Percentiles rank a stretch among this genome's conserved stretches.
These are phyloP conservation scores for Scutellaria barbata DNA, from an alignment of 257 asterid species.

Conservation along the genomic window DNA sequence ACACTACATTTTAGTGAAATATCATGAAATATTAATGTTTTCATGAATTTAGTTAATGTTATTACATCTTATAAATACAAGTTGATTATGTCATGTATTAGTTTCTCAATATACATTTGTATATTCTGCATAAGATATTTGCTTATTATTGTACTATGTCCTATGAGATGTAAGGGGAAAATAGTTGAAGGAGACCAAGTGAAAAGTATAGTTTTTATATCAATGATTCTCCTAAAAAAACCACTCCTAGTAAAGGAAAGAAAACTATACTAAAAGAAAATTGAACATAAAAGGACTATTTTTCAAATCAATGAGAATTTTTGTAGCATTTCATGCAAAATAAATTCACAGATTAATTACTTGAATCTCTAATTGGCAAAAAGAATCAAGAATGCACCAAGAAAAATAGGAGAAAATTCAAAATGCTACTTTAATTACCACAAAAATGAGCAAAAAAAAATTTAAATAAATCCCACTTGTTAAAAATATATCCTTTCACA, in stretches of 20 bases:
- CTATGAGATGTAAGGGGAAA: not conserved
- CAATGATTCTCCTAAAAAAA: not conserved
- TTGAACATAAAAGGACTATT: not conserved
- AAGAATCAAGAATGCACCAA: conserved; percentile 34
- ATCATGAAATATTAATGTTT: not conserved
- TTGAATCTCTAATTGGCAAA: conserved; percentile 16
- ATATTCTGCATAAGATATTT: not conserved
- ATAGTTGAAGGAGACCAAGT: not conserved
- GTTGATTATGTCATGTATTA: not conserved
- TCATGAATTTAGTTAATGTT: not conserved
- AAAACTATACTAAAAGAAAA: not conserved
- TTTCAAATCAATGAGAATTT: conserved; percentile 17
- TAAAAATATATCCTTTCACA: conserved; percentile 56
- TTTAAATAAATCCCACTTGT: conserved; percentile 37
- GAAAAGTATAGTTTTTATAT: not conserved
- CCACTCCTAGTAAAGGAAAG: not conserved
- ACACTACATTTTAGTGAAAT: not conserved
- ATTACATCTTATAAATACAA: not conserved
- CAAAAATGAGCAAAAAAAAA: conserved; percentile 40
- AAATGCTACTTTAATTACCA: conserved; percentile 28
- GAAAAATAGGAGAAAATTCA: not conserved
- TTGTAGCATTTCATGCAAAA: conserved; percentile 17
- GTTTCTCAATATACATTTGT: not conserved
- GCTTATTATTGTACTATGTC: not conserved
- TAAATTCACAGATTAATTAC: conserved; percentile 33